These are phyloP conservation scores for Jaapia argillacea DNA, from an alignment of 768 basidiomycete genomes.

Conservation along the genomic window DNA sequence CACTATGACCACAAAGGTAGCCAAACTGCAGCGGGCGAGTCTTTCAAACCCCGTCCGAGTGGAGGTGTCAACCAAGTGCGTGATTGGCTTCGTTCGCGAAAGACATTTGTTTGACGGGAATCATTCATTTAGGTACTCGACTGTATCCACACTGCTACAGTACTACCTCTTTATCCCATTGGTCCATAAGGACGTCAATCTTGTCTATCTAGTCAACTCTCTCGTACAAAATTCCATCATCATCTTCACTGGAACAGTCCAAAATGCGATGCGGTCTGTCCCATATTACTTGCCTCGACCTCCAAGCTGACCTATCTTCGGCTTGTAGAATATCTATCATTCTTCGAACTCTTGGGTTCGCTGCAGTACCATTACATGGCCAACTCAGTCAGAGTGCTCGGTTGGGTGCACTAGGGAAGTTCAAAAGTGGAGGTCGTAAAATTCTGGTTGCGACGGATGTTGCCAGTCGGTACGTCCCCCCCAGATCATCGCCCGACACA, in stretches of 20 bases:
- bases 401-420: slow-evolving; percentile 87
- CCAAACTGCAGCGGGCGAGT: slow-evolving; percentile 91
- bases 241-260: slow-evolving; percentile 91
- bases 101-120: neutral
- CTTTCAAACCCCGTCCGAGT: slow-evolving; percentile 88
- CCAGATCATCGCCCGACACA: slow-evolving; percentile 7
- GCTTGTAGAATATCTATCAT: slow-evolving; percentile 69
- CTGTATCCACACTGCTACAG: slow-evolving; percentile 90
- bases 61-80: slow-evolving; percentile 89
- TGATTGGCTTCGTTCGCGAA: slow-evolving; percentile 3
- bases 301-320: neutral
- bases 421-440: slow-evolving; percentile 87
- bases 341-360: slow-evolving; percentile 83
- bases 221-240: slow-evolving; percentile 91
- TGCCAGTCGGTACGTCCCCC: slow-evolving; percentile 70
- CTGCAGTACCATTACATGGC: slow-evolving; percentile 93
- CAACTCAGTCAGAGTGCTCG: slow-evolving; percentile 91
- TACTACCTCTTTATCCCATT: slow-evolving; percentile 93
- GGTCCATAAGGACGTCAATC: slow-evolving; percentile 83
- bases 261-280: slow-evolving; percentile 75
- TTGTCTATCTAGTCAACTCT: slow-evolving; percentile 82
- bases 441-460: slow-evolving; percentile 95
- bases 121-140: slow-evolving; percentile 67
- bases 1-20: slow-evolving; percentile 98
- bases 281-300: neutral